phyloP scores from a whole-genome alignment of 2,329 filamentous ascomycete genomes.

The Exophiala sp. region DNA sequence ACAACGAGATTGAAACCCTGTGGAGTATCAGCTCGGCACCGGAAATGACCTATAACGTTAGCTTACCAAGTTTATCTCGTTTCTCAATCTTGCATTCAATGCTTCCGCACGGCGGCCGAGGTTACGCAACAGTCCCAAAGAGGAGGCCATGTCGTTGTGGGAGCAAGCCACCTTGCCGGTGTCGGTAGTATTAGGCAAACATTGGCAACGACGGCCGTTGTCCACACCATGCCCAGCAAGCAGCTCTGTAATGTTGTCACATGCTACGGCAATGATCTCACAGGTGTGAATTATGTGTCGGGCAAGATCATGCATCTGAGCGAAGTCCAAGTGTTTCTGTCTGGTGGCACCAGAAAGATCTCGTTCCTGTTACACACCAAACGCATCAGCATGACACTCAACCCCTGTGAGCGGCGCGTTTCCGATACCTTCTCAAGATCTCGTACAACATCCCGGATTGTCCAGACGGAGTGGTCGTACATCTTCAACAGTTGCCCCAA shows the following conservation, averaged over 20 bases:
- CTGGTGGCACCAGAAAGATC: neutral
- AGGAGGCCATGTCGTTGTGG: slow-evolving; percentile 22
- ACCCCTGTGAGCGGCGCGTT: neutral
- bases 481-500: slow-evolving; percentile 23
- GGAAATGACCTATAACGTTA: neutral
- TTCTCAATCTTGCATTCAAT: slow-evolving; percentile 32
- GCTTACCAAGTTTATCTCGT: slow-evolving; percentile 35
- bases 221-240: slow-evolving; percentile 26
- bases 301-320: slow-evolving; percentile 33
- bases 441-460: slow-evolving; percentile 32
- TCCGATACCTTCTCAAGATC: slow-evolving; percentile 31
- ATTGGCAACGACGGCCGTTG: slow-evolving; percentile 6
- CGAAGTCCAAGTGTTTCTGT: slow-evolving; percentile 24
- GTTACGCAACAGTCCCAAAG: slow-evolving; percentile 31
- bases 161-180: slow-evolving; percentile 13
- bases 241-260: slow-evolving; percentile 30
- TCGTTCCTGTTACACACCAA: slow-evolving; percentile 3
- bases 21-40: slow-evolving; percentile 1
- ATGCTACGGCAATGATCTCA: slow-evolving; percentile 34
- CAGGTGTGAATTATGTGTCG: slow-evolving; percentile 34
- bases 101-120: slow-evolving; percentile 30
- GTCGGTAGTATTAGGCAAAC: neutral
- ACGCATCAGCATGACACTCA: neutral
- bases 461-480: slow-evolving; percentile 34
- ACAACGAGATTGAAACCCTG: slow-evolving; percentile 36